Base-by-base conservation (phyloP, 225 moss, liverwort and hornwort species). In the Climacium dendroides region DNA sequence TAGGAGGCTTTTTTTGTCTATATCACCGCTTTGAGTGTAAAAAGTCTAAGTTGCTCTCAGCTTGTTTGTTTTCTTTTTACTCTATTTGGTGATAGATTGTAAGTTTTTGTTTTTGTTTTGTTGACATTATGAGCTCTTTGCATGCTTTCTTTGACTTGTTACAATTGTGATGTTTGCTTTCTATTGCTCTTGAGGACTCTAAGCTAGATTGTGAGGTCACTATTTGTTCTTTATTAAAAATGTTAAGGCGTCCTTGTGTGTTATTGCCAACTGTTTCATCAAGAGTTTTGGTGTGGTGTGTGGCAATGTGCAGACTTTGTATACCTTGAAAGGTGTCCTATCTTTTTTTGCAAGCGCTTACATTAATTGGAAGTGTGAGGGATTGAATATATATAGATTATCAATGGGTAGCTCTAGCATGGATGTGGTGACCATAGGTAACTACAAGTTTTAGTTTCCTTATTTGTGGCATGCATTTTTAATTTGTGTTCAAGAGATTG, bases 181-280 rank as follows among this genome's bases (percentile, higher is more conserved):
- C 14, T n/a, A 50, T 50, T 50, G 50, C 50, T 50, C 15, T 4
- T 14, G 50, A 50, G 50, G 50, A 4, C 50, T 50, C 8, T 45
- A 50, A 50, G 50, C 15, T 15, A 14, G 50, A 15, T 50, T 10
- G 4, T 50, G 15, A 11, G 2, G 20, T 74, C 7, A 32, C 11
- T 20, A 20, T 19, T 34, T 20, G 34, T 34, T 74, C 3, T 74
- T 13, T 7, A 73, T 5, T 19, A 7, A 5, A 10, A 30, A 29
- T 3, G 6, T 32, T 19, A 0, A 48, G 5, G 13, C 50, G 7
- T 20, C 7, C 0, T 52, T 0, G 1, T 74, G 48, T 1, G 0
- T 48, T 50, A 50, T 7, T 74, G 8, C 13, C 5, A 50, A 8
- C 0, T 43, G 5, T 32, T 50, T 13, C 3, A 0, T 20, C 19